These are phyloP conservation scores for Craterostigma plantagineum DNA, from an alignment of 257 asterid genomes.

Conservation along the genomic window DNA sequence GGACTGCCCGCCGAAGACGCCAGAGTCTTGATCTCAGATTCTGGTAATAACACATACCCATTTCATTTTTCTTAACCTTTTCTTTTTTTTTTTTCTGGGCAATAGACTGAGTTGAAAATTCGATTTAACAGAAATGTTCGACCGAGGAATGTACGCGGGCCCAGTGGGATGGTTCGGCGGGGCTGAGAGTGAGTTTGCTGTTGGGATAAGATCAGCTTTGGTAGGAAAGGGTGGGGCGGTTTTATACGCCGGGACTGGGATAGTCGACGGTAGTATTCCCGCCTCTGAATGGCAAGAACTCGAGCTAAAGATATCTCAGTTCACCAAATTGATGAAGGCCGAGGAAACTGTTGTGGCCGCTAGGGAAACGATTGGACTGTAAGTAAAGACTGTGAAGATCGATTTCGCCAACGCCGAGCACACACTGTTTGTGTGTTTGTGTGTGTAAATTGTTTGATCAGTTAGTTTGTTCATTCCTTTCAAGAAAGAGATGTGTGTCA, in stretches of 20 bases:
- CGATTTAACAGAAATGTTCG: constrained; percentile 63
- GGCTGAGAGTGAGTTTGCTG: constrained; percentile 87
- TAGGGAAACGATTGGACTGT: too few relatives aligned
- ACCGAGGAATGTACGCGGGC: constrained; percentile 97
- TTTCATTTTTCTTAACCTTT: background rate
- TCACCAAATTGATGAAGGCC: too few relatives aligned
- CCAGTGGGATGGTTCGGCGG: constrained; percentile 99
- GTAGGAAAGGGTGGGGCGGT: constrained; percentile 83
- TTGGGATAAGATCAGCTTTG: constrained; percentile 90
- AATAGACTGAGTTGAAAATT: background rate
- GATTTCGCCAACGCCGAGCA: too few relatives aligned
- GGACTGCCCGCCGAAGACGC: constrained; percentile 89
- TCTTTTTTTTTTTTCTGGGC: background rate
- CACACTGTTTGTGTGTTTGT: too few relatives aligned
- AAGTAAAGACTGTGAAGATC: too few relatives aligned
- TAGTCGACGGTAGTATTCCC: constrained; percentile 77
- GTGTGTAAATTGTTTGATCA: too few relatives aligned
- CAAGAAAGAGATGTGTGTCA: too few relatives aligned
- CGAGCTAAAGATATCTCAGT: constrained; percentile 87
- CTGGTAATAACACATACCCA: constrained; percentile 27
- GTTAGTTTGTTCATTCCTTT: too few relatives aligned
- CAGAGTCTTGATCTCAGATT: constrained; percentile 47
- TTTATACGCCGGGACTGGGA: constrained; percentile 78
- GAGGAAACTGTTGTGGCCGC: too few relatives aligned
- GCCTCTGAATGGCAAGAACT: constrained; percentile 84